Conservation (phyloP, 1,284 basidiomycete genomes). For the Rhodofomes roseus region DNA sequence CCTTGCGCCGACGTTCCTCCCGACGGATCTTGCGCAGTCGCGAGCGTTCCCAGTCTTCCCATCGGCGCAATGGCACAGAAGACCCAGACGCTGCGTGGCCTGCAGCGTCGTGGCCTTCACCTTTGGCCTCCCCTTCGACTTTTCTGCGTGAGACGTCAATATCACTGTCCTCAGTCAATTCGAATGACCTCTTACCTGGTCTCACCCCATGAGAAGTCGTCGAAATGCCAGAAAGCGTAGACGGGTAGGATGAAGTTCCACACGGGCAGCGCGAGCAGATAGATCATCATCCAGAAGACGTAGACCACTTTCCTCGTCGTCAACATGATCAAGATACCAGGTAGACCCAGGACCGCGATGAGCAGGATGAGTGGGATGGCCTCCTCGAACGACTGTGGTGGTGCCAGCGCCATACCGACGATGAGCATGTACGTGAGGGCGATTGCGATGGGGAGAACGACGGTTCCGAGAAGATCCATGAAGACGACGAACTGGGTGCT, state of each 20-base stretch:
- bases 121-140: constrained; percentile 87
- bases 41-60: constrained; percentile 99
- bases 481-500: constrained; percentile 98
- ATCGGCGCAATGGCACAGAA: constrained; percentile 85
- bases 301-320: constrained; percentile 95
- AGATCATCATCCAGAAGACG: constrained; percentile 97
- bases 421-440: constrained; percentile 87
- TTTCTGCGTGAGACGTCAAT: constrained; percentile 52
- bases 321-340: constrained; percentile 88
- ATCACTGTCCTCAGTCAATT: background rate
- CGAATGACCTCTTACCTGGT: constrained; percentile 70
- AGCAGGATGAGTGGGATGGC: constrained; percentile 94
- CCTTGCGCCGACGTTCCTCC: constrained; percentile 80
- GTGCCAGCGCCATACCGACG: constrained; percentile 76
- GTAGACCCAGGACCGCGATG: constrained; percentile 88
- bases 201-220: constrained; percentile 99
- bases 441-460: constrained; percentile 94
- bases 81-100: constrained; percentile 53
- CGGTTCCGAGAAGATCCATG: constrained; percentile 96
- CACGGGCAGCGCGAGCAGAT: constrained; percentile 87
- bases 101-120: constrained; percentile 72
- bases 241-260: constrained; percentile 96
- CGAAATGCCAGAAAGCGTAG: constrained; percentile 99
- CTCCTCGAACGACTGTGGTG: constrained; percentile 84
- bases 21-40: constrained; percentile 87